phyloP scores from a whole-genome alignment of 306 rosid genomes.

The Cucurbita pepo region DNA sequence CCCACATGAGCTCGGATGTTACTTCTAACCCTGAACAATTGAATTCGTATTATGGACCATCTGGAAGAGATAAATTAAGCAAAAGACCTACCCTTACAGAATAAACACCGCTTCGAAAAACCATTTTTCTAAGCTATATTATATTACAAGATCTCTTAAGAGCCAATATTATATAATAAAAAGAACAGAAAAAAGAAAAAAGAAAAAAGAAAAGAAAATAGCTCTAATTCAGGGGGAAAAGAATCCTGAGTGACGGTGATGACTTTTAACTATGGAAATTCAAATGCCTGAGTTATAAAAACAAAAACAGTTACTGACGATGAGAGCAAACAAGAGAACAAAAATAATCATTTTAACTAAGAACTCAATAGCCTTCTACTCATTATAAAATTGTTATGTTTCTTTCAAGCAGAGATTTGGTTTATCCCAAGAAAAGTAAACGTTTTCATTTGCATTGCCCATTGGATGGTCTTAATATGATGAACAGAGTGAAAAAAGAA shows the following conservation, averaged over 20 bases:
- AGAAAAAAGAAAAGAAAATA: not conserved
- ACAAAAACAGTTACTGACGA: not conserved
- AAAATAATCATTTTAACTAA: not conserved
- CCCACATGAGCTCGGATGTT: conserved; percentile 59
- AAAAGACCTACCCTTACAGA: not conserved
- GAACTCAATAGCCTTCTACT: not conserved
- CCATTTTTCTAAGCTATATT: not conserved
- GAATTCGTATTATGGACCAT: not conserved
- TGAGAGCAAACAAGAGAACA: not conserved
- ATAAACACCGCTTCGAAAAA: not conserved
- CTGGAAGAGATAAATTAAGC: not conserved
- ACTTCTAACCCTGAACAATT: conserved; percentile 58
- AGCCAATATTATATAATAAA: not conserved
- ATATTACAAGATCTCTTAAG: not conserved
- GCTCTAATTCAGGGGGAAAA: not conserved
- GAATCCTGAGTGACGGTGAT: not conserved
- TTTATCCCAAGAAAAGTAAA: not conserved
- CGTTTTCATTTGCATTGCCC: not conserved
- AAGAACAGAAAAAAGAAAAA: no score
- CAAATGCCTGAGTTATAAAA: not conserved
- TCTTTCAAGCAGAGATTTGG: not conserved
- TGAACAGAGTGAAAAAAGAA: not conserved
- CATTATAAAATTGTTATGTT: no score
- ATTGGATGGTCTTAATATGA: not conserved
- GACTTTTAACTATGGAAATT: not conserved